Evolutionary conservation across 768 basidiomycete genomes (phyloP).

Genomic region (Megacollybia marginata): DNA sequence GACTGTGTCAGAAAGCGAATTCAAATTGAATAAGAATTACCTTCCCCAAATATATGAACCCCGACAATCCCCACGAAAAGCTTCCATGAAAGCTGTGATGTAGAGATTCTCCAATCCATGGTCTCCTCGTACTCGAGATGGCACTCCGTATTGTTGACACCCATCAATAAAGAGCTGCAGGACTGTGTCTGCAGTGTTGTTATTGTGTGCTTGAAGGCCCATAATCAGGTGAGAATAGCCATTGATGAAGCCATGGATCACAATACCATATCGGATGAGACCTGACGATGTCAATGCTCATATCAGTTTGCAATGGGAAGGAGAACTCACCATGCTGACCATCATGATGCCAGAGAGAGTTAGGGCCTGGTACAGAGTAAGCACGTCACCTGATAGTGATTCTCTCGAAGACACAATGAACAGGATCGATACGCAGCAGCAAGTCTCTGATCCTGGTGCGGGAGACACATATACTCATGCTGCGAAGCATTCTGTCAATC

Average conservation of each 20-base stretch:
- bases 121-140: constrained; percentile 24
- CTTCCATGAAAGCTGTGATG: constrained; percentile 11
- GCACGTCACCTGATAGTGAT: constrained; percentile 5
- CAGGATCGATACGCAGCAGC: too few relatives aligned
- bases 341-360: constrained; percentile 32
- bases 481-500: too few relatives aligned
- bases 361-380: constrained; percentile 26
- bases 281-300: too few relatives aligned
- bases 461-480: too few relatives aligned
- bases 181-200: constrained; percentile 27
- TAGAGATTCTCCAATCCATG: constrained; percentile 26
- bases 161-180: constrained; percentile 17
- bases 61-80: constrained; percentile 3
- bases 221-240: constrained; percentile 20
- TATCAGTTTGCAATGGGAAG: too few relatives aligned
- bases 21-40: too few relatives aligned
- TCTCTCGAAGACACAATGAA: too few relatives aligned
- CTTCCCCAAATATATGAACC: constrained; percentile 16
- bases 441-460: too few relatives aligned
- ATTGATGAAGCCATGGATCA: constrained; percentile 16
- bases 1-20: too few relatives aligned
- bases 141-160: constrained; percentile 17
- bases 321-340: constrained; percentile 31
- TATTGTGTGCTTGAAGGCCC: too few relatives aligned
- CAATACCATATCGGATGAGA: constrained; percentile 2